These are phyloP conservation scores for Pelargonium australe DNA, from an alignment of 441 rosid species.

Conservation along the genomic window DNA sequence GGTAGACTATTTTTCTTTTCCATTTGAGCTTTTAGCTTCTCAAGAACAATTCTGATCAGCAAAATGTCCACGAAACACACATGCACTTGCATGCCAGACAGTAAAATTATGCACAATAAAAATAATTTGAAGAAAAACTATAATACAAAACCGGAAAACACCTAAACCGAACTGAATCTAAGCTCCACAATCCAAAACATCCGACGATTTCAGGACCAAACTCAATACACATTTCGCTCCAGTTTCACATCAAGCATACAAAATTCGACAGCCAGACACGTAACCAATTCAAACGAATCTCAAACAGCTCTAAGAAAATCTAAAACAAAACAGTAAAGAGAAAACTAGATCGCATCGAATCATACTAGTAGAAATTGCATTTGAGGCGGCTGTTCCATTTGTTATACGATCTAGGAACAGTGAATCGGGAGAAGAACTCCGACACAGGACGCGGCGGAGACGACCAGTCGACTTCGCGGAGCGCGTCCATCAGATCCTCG, in stretches of 20 bases:
- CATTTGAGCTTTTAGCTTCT: no score
- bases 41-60: not conserved
- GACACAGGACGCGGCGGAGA: slow-evolving; percentile 34
- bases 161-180: no score
- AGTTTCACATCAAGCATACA: not conserved
- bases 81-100: not conserved
- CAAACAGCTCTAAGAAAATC: not conserved
- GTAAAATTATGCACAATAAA: no score
- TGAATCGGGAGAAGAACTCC: slow-evolving; percentile 41
- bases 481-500: slow-evolving; percentile 39
- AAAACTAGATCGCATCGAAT: slow-evolving; percentile 4
- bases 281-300: not conserved
- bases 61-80: not conserved
- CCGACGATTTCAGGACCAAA: not conserved
- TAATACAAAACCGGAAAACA: no score
- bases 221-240: not conserved
- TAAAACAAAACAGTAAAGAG: not conserved
- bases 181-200: no score
- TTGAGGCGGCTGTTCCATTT: slow-evolving; percentile 41
- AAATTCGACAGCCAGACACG: not conserved
- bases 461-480: slow-evolving; percentile 43
- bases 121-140: no score
- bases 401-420: slow-evolving; percentile 34
- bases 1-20: not conserved
- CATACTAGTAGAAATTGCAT: slow-evolving; percentile 46